A percentile compares a stretch with the other conserved stretches of the same genome.
phyloP scores from a whole-genome alignment of 75 land plant species.

The Cryptomeria japonica region DNA sequence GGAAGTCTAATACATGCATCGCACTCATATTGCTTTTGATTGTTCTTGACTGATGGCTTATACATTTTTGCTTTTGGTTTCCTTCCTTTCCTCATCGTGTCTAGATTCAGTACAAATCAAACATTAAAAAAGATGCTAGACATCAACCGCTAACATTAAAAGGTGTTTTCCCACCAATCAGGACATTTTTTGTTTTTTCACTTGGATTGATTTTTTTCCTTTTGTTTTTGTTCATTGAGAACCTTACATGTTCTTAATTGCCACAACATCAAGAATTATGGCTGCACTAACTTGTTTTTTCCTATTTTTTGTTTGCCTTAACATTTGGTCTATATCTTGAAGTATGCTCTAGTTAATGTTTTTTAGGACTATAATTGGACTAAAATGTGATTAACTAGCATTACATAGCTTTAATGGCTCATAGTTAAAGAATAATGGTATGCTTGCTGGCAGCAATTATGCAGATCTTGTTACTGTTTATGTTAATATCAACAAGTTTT shows the following conservation, averaged over 20 bases:
- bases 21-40: neutral
- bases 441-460: neutral
- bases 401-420: neutral
- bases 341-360: neutral
- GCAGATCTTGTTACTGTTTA: neutral
- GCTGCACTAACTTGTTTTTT: neutral
- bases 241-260: neutral
- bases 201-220: neutral
- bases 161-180: neutral
- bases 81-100: neutral
- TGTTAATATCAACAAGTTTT: neutral
- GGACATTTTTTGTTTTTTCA: neutral
- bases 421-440: neutral
- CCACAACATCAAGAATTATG: neutral
- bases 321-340: neutral
- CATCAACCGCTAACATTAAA: neutral
- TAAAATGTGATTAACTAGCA: neutral
- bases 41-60: constrained; percentile 3
- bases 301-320: neutral
- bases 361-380: neutral
- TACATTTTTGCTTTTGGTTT: neutral
- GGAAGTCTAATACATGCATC: neutral
- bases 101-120: neutral
- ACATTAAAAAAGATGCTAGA: neutral
- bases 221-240: neutral